A percentile compares a stretch with the other conserved stretches of the same genome.
These are phyloP conservation scores for Globisporangium paddicum DNA, from an alignment of 352 stramenopile species.

Conservation along the genomic window DNA sequence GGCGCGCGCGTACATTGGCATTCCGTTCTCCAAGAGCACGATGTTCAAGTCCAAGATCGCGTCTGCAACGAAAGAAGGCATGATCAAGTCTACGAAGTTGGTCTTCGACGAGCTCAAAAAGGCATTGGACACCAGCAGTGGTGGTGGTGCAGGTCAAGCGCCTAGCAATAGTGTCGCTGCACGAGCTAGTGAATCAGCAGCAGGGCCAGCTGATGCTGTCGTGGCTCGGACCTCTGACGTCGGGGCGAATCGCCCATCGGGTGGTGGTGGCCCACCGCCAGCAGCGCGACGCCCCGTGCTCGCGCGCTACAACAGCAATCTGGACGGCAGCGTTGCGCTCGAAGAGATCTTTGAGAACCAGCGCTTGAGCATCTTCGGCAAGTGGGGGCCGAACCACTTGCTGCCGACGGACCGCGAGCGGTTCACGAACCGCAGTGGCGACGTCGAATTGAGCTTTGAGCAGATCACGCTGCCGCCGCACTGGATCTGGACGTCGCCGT, in stretches of 20 bases:
- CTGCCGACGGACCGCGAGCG: constrained; percentile 73
- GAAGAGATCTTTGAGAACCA: constrained; percentile 90
- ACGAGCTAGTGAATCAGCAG: not conserved
- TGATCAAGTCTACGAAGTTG: constrained; percentile 52
- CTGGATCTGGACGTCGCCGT: constrained; percentile 84
- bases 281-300: constrained; percentile 26
- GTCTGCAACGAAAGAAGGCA: constrained; percentile 59
- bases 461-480: constrained; percentile 61
- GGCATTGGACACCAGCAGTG: constrained; percentile 19
- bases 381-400: constrained; percentile 83
- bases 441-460: constrained; percentile 77
- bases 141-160: not conserved
- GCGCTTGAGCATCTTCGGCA: constrained; percentile 83
- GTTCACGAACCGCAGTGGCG: constrained; percentile 79
- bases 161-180: not conserved
- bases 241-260: constrained; percentile 13
- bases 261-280: not conserved
- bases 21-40: constrained; percentile 80
- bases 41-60: constrained; percentile 86
- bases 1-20: constrained; percentile 52
- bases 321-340: constrained; percentile 69
- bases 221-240: constrained; percentile 5
- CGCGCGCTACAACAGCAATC: constrained; percentile 56
- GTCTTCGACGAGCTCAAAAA: constrained; percentile 54
- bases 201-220: not conserved